Evolutionary conservation across 2,329 filamentous ascomycete species (phyloP).

Genomic region (Cladosporium sp.): DNA sequence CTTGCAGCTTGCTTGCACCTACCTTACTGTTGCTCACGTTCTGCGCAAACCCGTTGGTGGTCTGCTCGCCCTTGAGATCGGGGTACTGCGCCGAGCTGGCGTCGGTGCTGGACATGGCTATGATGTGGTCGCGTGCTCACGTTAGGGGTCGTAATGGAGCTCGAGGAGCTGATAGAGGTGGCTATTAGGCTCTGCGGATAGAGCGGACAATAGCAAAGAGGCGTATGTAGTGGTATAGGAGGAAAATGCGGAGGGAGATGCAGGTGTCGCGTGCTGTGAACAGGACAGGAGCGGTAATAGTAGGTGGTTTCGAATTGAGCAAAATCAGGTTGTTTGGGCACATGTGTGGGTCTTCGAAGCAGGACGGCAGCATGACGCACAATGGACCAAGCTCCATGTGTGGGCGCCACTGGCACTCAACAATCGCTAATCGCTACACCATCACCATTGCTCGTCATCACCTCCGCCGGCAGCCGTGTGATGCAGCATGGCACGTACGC

Average conservation of each 20-base stretch:
- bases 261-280: constrained; percentile 1
- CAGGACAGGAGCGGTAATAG: not conserved
- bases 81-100: constrained; percentile 2
- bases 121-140: constrained; percentile 11
- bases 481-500: not conserved
- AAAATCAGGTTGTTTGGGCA: constrained; percentile 10
- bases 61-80: not conserved
- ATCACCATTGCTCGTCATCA: not conserved
- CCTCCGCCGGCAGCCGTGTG: not conserved
- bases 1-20: not conserved
- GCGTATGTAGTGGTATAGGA: not conserved
- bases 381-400: not conserved
- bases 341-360: not conserved
- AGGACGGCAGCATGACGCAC: constrained; percentile 5
- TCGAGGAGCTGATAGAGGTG: not conserved
- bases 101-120: constrained; percentile 7
- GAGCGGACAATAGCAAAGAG: not conserved
- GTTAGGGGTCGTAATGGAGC: not conserved
- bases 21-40: constrained; percentile 11
- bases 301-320: constrained; percentile 4
- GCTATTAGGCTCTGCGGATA: not conserved
- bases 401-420: not conserved
- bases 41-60: not conserved
- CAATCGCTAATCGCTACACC: not conserved
- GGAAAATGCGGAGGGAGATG: not conserved